Percentiles rank a stretch among this genome's conserved stretches.
phyloP scores from a whole-genome alignment of 371 early-diverging fungal genomes.

The Capillidium rhysosporum region DNA sequence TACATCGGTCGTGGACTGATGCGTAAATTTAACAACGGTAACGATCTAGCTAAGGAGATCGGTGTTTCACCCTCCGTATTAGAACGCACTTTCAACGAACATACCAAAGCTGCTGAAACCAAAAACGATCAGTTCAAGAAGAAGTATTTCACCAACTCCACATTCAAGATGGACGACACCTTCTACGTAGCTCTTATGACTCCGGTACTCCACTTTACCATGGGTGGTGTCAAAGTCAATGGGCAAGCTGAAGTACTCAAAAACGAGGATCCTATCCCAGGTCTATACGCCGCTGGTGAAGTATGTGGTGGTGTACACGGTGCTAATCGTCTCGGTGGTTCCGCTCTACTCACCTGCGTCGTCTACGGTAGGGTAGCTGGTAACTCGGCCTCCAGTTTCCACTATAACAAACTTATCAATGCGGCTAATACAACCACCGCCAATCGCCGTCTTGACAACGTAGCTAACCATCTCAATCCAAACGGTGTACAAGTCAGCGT shows the following conservation, averaged over 20 bases:
- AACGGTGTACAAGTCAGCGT: constrained; percentile 27
- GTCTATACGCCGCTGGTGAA: constrained; percentile 84
- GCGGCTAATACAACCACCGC: constrained; percentile 22
- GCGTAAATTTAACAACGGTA: constrained; percentile 49
- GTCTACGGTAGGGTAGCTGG: constrained; percentile 94
- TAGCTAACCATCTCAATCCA: constrained; percentile 41
- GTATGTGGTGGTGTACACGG: constrained; percentile 76
- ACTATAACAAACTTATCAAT: constrained; percentile 27
- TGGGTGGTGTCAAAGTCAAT: constrained; percentile 91
- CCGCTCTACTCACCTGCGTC: constrained; percentile 78
- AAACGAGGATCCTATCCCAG: constrained; percentile 30
- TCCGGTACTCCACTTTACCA: constrained; percentile 88
- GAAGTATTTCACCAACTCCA: constrained; percentile 68
- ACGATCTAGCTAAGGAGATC: constrained; percentile 64
- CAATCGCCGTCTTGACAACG: constrained; percentile 44
- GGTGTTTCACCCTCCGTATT: constrained; percentile 43
- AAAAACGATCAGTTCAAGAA: constrained; percentile 74
- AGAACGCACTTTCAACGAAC: constrained; percentile 54
- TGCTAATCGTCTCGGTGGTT: constrained; percentile 70
- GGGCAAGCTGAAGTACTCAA: constrained; percentile 50
- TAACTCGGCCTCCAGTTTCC: constrained; percentile 38
- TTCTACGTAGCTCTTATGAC: constrained; percentile 75
- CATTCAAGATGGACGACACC: constrained; percentile 45
- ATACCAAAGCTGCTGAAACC: constrained; percentile 57
- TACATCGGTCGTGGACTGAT: constrained; percentile 81